Evolutionary conservation across 140 eudicot genomes (phyloP), one percentile per base, ranked within the genome.

Genomic region (Erigeron philadelphicus): DNA sequence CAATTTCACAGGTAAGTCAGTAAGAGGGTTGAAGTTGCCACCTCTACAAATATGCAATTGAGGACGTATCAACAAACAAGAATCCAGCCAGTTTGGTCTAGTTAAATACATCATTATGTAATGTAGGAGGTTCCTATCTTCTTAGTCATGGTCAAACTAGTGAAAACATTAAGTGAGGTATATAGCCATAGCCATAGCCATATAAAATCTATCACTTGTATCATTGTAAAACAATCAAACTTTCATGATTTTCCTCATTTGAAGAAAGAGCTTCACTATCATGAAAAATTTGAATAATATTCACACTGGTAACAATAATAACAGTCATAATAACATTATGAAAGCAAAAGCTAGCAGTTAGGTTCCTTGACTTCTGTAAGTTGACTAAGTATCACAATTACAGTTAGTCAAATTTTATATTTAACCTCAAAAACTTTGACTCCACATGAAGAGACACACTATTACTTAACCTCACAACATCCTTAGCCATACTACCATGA

Each of bases 351-450:
- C 44, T 41, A 42, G 53, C n/a, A 18, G 54, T 65, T 38, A 48
- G 72, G 16, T 16, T 9, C 63, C 52, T 53, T 68, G 31, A 4
- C 46, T 25, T 49, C 38, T 50, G 31, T 62, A 53, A 68, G 40
- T 62, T 50, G 49, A 67, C 31, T 67, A 41, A 15, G 38, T 35
- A n/a, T 69, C 74, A 46, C 17, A 44, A 19, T 65, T 9, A 23
- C 40, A 44, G 7, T 55, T 43, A 45, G 11, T 70, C 21, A 11
- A 43, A 53, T 58, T 59, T 9, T 49, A 45, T 60, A 31, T 59
- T 35, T 49, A 59, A 15, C 68, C 60, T 44, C 38, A 48, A 15
- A 71, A 71, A 60, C 11, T 60, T 5, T 61, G 48, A 31, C 53
- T 61, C 66, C 67, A 49, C 31, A 67, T 9, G 25, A 67, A 49